phyloP scores from a whole-genome alignment of 2,329 filamentous ascomycete genomes.

The Ceratocystis huliohia region DNA sequence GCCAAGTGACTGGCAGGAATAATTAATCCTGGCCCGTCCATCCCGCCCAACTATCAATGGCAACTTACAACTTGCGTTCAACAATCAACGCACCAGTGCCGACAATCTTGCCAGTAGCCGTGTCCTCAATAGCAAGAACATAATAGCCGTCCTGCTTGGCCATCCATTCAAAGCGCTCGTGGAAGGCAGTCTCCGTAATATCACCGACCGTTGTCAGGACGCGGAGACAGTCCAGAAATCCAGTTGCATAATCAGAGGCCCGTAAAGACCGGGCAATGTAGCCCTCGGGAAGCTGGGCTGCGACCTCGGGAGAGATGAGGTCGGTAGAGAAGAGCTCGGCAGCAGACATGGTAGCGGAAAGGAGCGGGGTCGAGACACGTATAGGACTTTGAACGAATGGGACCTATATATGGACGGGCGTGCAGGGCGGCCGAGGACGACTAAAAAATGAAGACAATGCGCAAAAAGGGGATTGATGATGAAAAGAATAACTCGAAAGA shows the following conservation, averaged over 20 bases:
- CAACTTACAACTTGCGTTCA: conserved; percentile 77
- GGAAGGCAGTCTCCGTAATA: conserved; percentile 60
- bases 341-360: conserved; percentile 4
- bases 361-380: background rate
- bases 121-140: conserved; percentile 71
- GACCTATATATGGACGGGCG: background rate
- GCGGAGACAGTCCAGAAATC: conserved; percentile 82
- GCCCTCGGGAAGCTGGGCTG: conserved; percentile 58
- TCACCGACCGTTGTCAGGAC: conserved; percentile 91
- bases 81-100: conserved; percentile 82
- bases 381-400: no score
- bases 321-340: conserved; percentile 52
- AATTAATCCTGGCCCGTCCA: background rate
- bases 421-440: background rate
- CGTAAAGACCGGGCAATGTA: conserved; percentile 75
- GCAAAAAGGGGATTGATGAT: no score
- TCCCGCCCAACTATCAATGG: background rate
- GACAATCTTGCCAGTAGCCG: conserved; percentile 53
- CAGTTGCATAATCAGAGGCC: conserved; percentile 61
- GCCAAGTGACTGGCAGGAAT: background rate
- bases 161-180: conserved; percentile 74
- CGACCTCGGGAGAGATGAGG: conserved; percentile 66
- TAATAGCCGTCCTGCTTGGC: conserved; percentile 65
- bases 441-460: no score
- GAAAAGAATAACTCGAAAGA: no score